Conservation (phyloP, 345 rosid genomes). For the Heritiera littoralis region DNA sequence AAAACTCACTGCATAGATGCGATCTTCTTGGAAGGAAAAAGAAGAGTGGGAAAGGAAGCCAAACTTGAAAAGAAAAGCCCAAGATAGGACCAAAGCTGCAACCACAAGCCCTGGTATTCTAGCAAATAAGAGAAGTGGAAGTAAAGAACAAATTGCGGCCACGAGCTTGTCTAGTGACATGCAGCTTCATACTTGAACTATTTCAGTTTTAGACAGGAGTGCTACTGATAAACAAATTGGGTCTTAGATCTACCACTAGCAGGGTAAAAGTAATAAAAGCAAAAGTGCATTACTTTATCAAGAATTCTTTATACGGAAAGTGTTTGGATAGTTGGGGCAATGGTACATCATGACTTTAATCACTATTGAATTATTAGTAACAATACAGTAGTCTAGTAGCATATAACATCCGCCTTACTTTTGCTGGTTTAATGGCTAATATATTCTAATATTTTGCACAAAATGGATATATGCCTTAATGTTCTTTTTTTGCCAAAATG, state of each 20-base stretch:
- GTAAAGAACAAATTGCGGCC: constrained; percentile 23
- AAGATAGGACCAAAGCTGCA: constrained; percentile 56
- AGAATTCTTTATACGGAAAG: neutral
- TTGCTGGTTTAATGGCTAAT: too few relatives aligned
- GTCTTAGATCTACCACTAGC: neutral
- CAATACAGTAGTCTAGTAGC: too few relatives aligned
- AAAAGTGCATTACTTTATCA: neutral
- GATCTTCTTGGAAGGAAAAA: constrained; percentile 51
- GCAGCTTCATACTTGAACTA: neutral
- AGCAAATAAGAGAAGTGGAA: constrained; percentile 55
- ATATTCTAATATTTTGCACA: too few relatives aligned
- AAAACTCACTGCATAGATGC: constrained; percentile 55
- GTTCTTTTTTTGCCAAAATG: too few relatives aligned
- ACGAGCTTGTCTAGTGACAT: constrained; percentile 14
- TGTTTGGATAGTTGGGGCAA: too few relatives aligned
- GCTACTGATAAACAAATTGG: constrained; percentile 3
- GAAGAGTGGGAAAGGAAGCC: constrained; percentile 57
- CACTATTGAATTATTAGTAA: too few relatives aligned
- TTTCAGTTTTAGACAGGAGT: neutral
- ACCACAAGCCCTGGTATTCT: constrained; percentile 59
- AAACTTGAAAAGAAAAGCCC: constrained; percentile 64
- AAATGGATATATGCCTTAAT: too few relatives aligned
- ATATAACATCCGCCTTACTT: too few relatives aligned
- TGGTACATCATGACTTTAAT: too few relatives aligned
- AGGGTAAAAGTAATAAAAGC: neutral